phyloP scores from a whole-genome alignment of 306 rosid species.

The Astragalus membranaceus region DNA sequence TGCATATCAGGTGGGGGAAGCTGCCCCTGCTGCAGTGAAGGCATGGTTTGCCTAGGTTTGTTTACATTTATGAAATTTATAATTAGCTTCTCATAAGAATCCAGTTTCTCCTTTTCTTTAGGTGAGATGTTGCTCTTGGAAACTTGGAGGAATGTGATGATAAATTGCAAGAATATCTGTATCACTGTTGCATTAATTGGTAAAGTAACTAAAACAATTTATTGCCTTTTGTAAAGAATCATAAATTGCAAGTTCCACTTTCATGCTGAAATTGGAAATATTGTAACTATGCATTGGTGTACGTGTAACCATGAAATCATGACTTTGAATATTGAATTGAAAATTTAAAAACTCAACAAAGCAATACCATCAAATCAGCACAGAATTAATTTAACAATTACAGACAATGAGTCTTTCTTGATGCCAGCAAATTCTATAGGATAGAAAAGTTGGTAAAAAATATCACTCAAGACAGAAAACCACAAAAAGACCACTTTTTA shows the following conservation, averaged over 20 bases:
- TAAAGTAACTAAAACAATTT: neutral
- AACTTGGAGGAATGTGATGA: conserved; percentile 42
- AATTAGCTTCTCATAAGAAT: conserved; percentile 64
- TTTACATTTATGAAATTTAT: conserved; percentile 45
- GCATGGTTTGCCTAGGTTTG: conserved; percentile 50
- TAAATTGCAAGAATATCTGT: neutral
- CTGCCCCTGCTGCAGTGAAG: conserved; percentile 60
- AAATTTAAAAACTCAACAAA: neutral
- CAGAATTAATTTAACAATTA: neutral
- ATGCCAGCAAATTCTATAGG: neutral
- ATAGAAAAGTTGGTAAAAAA: neutral
- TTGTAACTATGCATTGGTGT: neutral
- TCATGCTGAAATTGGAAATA: neutral
- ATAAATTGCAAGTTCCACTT: conserved; percentile 17
- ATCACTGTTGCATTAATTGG: neutral
- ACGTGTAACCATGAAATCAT: neutral
- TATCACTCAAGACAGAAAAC: neutral
- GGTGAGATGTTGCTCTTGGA: conserved; percentile 38
- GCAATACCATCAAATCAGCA: conserved; percentile 14
- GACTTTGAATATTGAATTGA: neutral
- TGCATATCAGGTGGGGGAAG: conserved; percentile 67
- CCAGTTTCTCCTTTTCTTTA: conserved; percentile 49
- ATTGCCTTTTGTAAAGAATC: neutral
- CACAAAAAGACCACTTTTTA: neutral
- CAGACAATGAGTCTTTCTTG: neutral